Evolutionary conservation across 2,329 filamentous ascomycete species (phyloP).

Genomic region (Dactylonectria macrodidyma): DNA sequence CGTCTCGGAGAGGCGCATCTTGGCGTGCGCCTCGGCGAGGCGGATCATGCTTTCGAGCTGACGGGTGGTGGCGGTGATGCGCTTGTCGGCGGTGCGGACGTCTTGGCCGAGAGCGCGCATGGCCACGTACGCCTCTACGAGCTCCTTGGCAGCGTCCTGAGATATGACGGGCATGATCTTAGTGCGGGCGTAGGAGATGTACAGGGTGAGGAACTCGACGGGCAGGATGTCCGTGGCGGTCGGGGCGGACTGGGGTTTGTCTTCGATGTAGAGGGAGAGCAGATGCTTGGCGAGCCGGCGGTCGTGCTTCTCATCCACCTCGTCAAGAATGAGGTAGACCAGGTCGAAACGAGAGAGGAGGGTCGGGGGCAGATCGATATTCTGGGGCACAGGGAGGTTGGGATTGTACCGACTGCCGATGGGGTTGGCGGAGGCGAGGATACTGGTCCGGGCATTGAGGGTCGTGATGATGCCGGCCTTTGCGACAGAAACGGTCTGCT

Average conservation of each 20-base stretch:
- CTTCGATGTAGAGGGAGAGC: constrained; percentile 96
- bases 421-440: constrained; percentile 96
- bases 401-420: constrained; percentile 99
- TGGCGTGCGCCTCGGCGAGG: constrained; percentile 94
- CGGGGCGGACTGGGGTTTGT: constrained; percentile 87
- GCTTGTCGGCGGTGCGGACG: constrained; percentile 89
- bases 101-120: constrained; percentile 96
- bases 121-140: constrained; percentile 89
- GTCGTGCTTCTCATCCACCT: constrained; percentile 91
- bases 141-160: constrained; percentile 83
- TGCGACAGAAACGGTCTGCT: constrained; percentile 87
- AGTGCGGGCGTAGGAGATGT: constrained; percentile 95
- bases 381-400: constrained; percentile 94
- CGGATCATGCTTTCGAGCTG: constrained; percentile 99
- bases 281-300: constrained; percentile 92
- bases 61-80: constrained; percentile 96
- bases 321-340: constrained; percentile 96
- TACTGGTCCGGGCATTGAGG: constrained; percentile 93
- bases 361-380: constrained; percentile 97
- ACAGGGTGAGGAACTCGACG: constrained; percentile 94
- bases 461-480: constrained; percentile 98
- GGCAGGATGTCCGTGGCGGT: constrained; percentile 85
- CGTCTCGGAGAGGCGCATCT: constrained; percentile 87
- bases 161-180: constrained; percentile 88
- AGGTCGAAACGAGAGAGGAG: constrained; percentile 96